Percentiles rank a stretch among this genome's conserved stretches.
Conservation (phyloP, 129 eudicot species). For the Chrysanthemum makinoi region DNA sequence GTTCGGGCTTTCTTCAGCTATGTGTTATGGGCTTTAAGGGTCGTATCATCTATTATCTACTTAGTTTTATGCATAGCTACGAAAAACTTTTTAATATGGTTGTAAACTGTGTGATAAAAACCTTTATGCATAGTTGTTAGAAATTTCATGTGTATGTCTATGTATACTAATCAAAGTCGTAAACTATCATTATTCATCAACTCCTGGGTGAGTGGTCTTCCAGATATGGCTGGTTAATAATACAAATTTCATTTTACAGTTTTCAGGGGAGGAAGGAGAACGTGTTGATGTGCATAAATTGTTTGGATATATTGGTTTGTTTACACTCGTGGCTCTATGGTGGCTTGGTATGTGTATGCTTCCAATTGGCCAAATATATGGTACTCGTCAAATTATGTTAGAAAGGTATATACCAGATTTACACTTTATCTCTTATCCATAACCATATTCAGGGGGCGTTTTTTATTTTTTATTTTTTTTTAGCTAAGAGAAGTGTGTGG, state of each 20-base stretch:
- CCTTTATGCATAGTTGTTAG: neutral
- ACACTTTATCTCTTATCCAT: neutral
- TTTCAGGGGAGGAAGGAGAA: slow-evolving; percentile 95
- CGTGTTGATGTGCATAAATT: slow-evolving; percentile 87
- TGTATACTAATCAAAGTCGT: neutral
- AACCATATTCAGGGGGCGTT: no score
- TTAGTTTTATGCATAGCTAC: neutral
- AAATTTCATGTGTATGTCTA: neutral
- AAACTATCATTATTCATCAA: no score
- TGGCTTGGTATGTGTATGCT: slow-evolving; percentile 83
- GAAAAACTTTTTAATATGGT: no score
- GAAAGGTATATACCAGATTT: neutral
- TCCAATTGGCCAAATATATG: neutral
- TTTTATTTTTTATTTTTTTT: no score
- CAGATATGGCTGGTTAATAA: slow-evolving; percentile 8
- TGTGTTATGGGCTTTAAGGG: slow-evolving; percentile 94
- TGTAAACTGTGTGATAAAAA: no score
- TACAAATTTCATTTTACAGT: slow-evolving; percentile 42
- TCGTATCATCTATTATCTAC: slow-evolving; percentile 31
- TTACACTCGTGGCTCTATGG: slow-evolving; percentile 95
- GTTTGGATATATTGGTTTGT: slow-evolving; percentile 93
- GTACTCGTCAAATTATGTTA: neutral
- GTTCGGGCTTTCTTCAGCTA: slow-evolving; percentile 93
- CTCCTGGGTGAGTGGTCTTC: no score
- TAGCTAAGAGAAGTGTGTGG: no score